Evolutionary conservation across 2,329 filamentous ascomycete genomes (phyloP).

Genomic region (Fusarium sacchari): DNA sequence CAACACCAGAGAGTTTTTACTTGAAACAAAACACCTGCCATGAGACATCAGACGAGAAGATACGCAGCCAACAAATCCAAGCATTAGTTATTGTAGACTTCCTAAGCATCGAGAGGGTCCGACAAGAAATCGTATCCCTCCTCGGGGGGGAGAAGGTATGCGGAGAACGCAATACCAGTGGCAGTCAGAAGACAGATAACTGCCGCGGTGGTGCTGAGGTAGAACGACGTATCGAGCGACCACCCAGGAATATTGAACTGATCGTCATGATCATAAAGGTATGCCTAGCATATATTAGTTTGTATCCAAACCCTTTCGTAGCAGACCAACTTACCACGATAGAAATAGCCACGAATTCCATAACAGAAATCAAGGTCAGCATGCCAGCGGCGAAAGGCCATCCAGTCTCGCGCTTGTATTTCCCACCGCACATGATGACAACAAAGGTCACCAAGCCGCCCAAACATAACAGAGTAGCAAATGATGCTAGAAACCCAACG

Average conservation of each 20-base stretch:
- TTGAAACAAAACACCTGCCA: slow-evolving; percentile 6
- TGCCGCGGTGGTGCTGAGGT: slow-evolving; percentile 71
- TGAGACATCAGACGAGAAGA: not conserved
- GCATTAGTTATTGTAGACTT: not conserved
- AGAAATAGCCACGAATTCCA: slow-evolving; percentile 80
- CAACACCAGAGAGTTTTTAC: not conserved
- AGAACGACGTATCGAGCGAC: slow-evolving; percentile 82
- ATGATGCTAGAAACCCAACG: slow-evolving; percentile 86
- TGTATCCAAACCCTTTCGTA: not conserved
- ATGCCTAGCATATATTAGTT: slow-evolving; percentile 66
- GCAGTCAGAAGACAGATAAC: slow-evolving; percentile 63
- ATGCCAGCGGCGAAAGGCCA: slow-evolving; percentile 81
- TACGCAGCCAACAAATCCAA: not conserved
- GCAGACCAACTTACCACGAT: slow-evolving; percentile 74
- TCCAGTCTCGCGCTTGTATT: slow-evolving; percentile 80
- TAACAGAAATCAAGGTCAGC: slow-evolving; percentile 70
- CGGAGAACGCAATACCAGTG: slow-evolving; percentile 71
- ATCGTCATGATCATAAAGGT: slow-evolving; percentile 83
- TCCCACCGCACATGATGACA: slow-evolving; percentile 80
- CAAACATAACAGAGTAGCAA: slow-evolving; percentile 83
- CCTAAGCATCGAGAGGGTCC: slow-evolving; percentile 63
- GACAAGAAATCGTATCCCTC: slow-evolving; percentile 82
- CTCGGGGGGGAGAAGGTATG: slow-evolving; percentile 78
- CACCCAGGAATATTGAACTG: slow-evolving; percentile 84
- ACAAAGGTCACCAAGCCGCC: slow-evolving; percentile 82